Evolutionary conservation across 2,329 filamentous ascomycete species (phyloP), one percentile per base, ranked within the genome.

Genomic region (Blastomyces percursus): DNA sequence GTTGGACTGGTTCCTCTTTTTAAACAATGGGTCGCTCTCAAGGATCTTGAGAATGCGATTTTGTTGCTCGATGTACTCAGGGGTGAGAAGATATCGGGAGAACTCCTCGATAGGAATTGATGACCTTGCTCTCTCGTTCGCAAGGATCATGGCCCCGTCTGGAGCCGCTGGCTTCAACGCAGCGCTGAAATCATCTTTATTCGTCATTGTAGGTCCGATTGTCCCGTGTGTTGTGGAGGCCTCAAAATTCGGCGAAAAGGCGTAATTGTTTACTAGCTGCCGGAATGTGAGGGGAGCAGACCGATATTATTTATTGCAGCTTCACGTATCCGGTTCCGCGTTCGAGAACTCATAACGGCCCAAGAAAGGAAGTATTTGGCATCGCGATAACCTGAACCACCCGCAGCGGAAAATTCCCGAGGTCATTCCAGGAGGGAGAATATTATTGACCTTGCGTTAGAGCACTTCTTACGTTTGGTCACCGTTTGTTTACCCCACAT

Each of bases 1-100:
- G 63, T 83, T 82, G 64, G 78, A 71, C 65, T 81, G 80, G 64
- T 79, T 78, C 46, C 74, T 72, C 67, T 83, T 83, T 46, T 71
- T 73, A 69, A 82, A 79, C 9, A 82, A 70, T n/a, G 75, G 76
- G 54, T 82, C 79, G 24, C 72, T 72, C 60, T 77, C 72, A 52
- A 82, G 64, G 3, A 81, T 72, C 3, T 71, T 69, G 1, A 82
- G 68, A 7, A 82, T 75, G 38, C 76, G 76, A 21, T 75, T 69
- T 69, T 82, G 81, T 30, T 79, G 73, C 50, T 76, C 69, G 8
- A 82, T 72, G 62, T 82, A 82, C 70, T 81, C 75, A 14, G 75
- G 70, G 5, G 72, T 74, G 1, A 82, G 73, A 0, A 82, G 71
- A 64, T 82, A 78, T 5, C 72, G 65, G 27, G 80, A 75, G 3